These are phyloP conservation scores for Candida tropicalis DNA, from an alignment of 1,139 yeast genomes.

Conservation along the genomic window DNA sequence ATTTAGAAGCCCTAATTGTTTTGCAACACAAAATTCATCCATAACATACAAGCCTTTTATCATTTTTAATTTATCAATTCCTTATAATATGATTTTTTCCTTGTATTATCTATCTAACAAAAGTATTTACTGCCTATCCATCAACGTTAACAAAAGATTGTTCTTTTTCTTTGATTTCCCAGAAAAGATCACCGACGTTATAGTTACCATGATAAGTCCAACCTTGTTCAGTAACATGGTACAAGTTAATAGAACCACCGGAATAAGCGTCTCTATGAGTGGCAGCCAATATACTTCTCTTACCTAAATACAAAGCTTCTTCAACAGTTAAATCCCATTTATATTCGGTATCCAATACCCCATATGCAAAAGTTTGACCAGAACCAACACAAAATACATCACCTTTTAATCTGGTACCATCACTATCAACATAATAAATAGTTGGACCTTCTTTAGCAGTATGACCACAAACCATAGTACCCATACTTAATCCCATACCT, in stretches of 20 bases:
- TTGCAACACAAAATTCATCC: background rate
- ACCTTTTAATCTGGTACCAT: slow-evolving; percentile 94
- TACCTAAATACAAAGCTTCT: slow-evolving; percentile 92
- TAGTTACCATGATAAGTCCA: slow-evolving; percentile 96
- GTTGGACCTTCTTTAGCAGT: slow-evolving; percentile 96
- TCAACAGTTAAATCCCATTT: slow-evolving; percentile 89
- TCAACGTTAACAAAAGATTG: slow-evolving; percentile 89
- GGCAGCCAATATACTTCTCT: slow-evolving; percentile 95
- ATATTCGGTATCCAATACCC: slow-evolving; percentile 92
- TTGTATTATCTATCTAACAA: too few species aligned
- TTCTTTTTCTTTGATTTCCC: slow-evolving; percentile 89
- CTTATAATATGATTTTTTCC: too few species aligned
- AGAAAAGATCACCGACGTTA: slow-evolving; percentile 88
- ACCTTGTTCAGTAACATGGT: slow-evolving; percentile 90
- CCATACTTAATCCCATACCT: slow-evolving; percentile 99
- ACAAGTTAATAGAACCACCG: slow-evolving; percentile 94
- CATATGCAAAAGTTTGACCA: slow-evolving; percentile 99
- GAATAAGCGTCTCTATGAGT: slow-evolving; percentile 98
- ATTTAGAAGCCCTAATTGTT: background rate
- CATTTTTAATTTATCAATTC: too few species aligned
- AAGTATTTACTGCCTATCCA: slow-evolving; percentile 34
- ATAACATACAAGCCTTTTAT: background rate
- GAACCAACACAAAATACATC: slow-evolving; percentile 97
- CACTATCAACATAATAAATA: slow-evolving; percentile 94
- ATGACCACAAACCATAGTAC: slow-evolving; percentile 98